These are phyloP conservation scores for Canavalia ensiformis DNA, from an alignment of 306 rosid genomes.

Conservation along the genomic window DNA sequence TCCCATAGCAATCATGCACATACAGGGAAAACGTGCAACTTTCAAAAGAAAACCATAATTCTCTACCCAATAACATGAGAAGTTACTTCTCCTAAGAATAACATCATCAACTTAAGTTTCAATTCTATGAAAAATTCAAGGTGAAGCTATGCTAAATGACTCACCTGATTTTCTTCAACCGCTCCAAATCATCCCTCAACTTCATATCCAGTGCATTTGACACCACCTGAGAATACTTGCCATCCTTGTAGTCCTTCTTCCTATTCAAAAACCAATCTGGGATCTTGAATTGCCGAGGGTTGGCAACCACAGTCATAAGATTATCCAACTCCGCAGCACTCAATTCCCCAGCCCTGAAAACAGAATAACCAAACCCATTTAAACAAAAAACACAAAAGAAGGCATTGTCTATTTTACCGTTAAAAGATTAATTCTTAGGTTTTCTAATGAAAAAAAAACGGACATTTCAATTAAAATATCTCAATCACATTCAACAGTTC, in stretches of 20 bases:
- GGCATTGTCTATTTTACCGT: too few species aligned
- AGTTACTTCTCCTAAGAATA: not conserved
- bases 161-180: slow-evolving; percentile 67
- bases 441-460: not conserved
- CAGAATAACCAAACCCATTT: not conserved
- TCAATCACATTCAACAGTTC: too few species aligned
- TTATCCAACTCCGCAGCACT: slow-evolving; percentile 67
- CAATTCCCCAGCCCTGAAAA: slow-evolving; percentile 60
- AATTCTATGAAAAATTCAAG: not conserved
- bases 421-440: too few species aligned
- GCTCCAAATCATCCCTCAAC: slow-evolving; percentile 65
- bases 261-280: slow-evolving; percentile 69
- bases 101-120: not conserved
- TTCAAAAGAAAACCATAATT: not conserved
- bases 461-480: not conserved
- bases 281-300: slow-evolving; percentile 63
- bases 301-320: slow-evolving; percentile 60
- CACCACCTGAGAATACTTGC: slow-evolving; percentile 62
- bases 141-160: not conserved
- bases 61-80: not conserved
- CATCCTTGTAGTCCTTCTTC: slow-evolving; percentile 71
- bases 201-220: slow-evolving; percentile 64
- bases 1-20: too few species aligned
- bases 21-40: not conserved
- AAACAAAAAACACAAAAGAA: not conserved